Percentiles rank a stretch among this genome's conserved stretches.
phyloP scores from a whole-genome alignment of 2,329 filamentous ascomycete genomes.

The Fusarium mangiferae region DNA sequence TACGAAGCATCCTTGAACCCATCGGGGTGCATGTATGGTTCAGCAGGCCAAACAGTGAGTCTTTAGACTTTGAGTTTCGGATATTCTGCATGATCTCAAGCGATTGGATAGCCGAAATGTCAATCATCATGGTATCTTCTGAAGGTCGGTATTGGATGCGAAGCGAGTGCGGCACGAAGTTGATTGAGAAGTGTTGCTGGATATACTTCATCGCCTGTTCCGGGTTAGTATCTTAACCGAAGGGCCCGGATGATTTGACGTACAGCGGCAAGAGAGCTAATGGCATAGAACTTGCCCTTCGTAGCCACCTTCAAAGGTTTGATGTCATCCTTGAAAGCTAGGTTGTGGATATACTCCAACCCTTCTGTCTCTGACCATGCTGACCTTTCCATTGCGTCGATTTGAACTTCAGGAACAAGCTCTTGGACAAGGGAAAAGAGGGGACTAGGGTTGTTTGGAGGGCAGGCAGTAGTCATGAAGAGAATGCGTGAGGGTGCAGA shows the following conservation, averaged over 20 bases:
- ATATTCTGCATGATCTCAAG: conserved; percentile 92
- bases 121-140: conserved; percentile 95
- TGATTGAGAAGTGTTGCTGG: conserved; percentile 73
- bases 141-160: conserved; percentile 88
- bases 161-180: conserved; percentile 81
- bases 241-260: conserved; percentile 42
- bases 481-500: conserved; percentile 84
- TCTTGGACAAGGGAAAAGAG: conserved; percentile 79
- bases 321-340: conserved; percentile 84
- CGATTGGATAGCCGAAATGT: conserved; percentile 85
- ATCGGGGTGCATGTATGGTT: conserved; percentile 90
- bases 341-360: conserved; percentile 78
- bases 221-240: not conserved
- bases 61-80: conserved; percentile 78
- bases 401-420: conserved; percentile 46
- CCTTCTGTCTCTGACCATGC: conserved; percentile 86
- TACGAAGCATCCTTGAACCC: conserved; percentile 84
- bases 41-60: conserved; percentile 85
- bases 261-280: conserved; percentile 87
- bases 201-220: conserved; percentile 82
- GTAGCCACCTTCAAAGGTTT: conserved; percentile 83
- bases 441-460: conserved; percentile 75
- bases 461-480: conserved; percentile 75
- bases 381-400: conserved; percentile 72
- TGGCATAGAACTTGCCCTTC: conserved; percentile 85